Conservation (phyloP, 371 early-diverging fungal genomes). For the Mucor saturninus region DNA sequence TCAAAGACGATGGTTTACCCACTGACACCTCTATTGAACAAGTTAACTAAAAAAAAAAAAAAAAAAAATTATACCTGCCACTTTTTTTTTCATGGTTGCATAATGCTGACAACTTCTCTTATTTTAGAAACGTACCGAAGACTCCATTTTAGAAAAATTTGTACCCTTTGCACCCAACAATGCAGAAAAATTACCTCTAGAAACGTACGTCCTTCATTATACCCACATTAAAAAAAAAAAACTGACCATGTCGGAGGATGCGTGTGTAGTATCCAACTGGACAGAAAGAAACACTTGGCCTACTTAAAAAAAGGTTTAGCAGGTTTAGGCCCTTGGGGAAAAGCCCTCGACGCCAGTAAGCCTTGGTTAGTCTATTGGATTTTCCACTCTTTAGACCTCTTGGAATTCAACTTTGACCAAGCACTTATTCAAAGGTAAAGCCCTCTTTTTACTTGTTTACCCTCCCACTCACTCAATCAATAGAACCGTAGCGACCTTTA, state of each 20-base stretch:
- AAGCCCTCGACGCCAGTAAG: slow-evolving; percentile 83
- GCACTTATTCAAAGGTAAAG: slow-evolving; percentile 51
- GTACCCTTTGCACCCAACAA: slow-evolving; percentile 43
- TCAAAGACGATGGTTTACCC: slow-evolving; percentile 53
- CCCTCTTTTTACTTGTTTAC: no score
- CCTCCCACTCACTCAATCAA: background rate
- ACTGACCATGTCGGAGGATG: background rate
- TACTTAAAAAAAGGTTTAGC: slow-evolving; percentile 60
- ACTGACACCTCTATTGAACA: slow-evolving; percentile 60
- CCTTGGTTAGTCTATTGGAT: slow-evolving; percentile 96
- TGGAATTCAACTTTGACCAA: slow-evolving; percentile 58
- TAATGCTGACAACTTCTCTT: no score
- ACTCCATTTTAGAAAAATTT: slow-evolving; percentile 38
- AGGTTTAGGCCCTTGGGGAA: slow-evolving; percentile 64
- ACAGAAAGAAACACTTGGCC: slow-evolving; percentile 59
- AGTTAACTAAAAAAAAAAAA: slow-evolving; percentile 30
- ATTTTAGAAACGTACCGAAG: slow-evolving; percentile 41
- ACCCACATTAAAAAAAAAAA: background rate
- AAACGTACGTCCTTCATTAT: slow-evolving; percentile 20
- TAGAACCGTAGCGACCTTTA: slow-evolving; percentile 69
- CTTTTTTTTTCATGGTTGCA: background rate
- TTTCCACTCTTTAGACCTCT: slow-evolving; percentile 79
- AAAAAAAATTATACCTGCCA: background rate
- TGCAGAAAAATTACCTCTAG: slow-evolving; percentile 22
- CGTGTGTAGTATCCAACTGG: slow-evolving; percentile 48